Evolutionary conservation across 2,329 filamentous ascomycete species (phyloP).

Genomic region (Thyridium curvatum): DNA sequence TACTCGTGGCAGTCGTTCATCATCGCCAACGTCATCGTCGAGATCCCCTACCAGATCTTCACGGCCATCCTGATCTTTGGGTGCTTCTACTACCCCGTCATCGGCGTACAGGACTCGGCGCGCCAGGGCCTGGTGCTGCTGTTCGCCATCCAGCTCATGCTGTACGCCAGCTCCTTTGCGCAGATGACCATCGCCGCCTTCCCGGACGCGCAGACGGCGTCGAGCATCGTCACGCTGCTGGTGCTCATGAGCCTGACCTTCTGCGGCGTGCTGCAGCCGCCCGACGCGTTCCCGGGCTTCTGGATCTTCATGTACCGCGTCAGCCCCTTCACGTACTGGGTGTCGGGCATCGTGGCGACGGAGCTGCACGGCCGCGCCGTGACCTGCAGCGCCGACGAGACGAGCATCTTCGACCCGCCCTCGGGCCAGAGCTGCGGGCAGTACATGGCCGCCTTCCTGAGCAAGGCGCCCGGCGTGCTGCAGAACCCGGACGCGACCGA

Average conservation of each 20-base stretch:
- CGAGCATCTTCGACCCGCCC: slow-evolving; percentile 59
- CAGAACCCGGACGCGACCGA: slow-evolving; percentile 50
- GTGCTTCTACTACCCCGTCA: slow-evolving; percentile 33
- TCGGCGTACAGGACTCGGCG: slow-evolving; percentile 40
- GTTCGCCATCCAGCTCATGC: slow-evolving; percentile 58
- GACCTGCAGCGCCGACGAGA: slow-evolving; percentile 47
- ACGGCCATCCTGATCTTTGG: slow-evolving; percentile 55
- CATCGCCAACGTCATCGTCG: slow-evolving; percentile 63
- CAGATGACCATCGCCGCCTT: slow-evolving; percentile 68
- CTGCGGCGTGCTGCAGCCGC: slow-evolving; percentile 57
- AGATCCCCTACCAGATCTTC: slow-evolving; percentile 64
- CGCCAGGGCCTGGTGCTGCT: slow-evolving; percentile 61
- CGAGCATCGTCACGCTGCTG: slow-evolving; percentile 54
- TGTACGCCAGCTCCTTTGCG: slow-evolving; percentile 67
- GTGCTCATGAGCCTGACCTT: slow-evolving; percentile 55
- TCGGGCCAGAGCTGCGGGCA: slow-evolving; percentile 53
- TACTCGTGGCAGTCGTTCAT: slow-evolving; percentile 75
- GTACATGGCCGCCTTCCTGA: slow-evolving; percentile 55
- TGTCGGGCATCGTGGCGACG: slow-evolving; percentile 61
- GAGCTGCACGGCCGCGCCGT: slow-evolving; percentile 52
- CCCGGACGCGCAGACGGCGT: slow-evolving; percentile 62
- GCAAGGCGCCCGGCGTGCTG: slow-evolving; percentile 47
- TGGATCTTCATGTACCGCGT: slow-evolving; percentile 74
- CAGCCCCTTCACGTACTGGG: slow-evolving; percentile 62
- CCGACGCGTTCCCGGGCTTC: slow-evolving; percentile 56